A percentile compares a stretch with the other conserved stretches of the same genome.
Evolutionary conservation across 2,329 filamentous ascomycete species (phyloP).

Genomic region (Leptographium wingfieldii): DNA sequence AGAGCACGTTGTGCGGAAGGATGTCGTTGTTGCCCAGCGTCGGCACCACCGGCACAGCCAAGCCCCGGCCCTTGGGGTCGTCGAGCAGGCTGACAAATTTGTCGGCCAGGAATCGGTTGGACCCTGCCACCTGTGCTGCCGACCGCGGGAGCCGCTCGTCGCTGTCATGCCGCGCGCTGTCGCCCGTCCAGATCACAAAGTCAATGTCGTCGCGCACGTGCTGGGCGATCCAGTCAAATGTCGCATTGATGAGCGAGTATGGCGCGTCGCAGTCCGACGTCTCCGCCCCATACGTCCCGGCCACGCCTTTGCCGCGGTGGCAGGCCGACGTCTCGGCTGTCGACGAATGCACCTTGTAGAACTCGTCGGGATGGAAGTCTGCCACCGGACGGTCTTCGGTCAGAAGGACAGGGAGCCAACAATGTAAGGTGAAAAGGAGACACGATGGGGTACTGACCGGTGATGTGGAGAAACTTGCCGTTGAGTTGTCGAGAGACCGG

Average conservation of each 20-base stretch:
- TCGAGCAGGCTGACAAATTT: slow-evolving; percentile 67
- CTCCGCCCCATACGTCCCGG: slow-evolving; percentile 74
- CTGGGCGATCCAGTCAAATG: slow-evolving; percentile 74
- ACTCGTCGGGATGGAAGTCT: slow-evolving; percentile 89
- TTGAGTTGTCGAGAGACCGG: slow-evolving; percentile 35
- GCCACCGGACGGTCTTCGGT: background rate
- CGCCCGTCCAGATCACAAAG: slow-evolving; percentile 88
- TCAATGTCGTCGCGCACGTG: slow-evolving; percentile 70
- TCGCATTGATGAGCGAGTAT: slow-evolving; percentile 67
- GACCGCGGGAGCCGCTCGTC: slow-evolving; percentile 70
- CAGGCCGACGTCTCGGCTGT: slow-evolving; percentile 59
- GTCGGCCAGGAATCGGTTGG: slow-evolving; percentile 63
- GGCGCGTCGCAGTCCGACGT: slow-evolving; percentile 84
- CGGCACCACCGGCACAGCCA: slow-evolving; percentile 70
- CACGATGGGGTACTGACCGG: slow-evolving; percentile 42
- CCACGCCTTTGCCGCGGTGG: slow-evolving; percentile 63
- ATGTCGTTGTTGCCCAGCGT: slow-evolving; percentile 97
- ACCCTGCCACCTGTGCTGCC: slow-evolving; percentile 58
- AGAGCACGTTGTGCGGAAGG: slow-evolving; percentile 88
- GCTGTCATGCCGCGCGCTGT: slow-evolving; percentile 80
- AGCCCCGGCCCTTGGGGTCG: slow-evolving; percentile 39
- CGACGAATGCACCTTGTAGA: slow-evolving; percentile 69
- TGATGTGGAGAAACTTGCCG: slow-evolving; percentile 78
- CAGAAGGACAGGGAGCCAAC: background rate
- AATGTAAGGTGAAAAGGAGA: background rate